phyloP scores from a whole-genome alignment of 202 grass and related monocot genomes.

The Dendrocalamus latiflorus region DNA sequence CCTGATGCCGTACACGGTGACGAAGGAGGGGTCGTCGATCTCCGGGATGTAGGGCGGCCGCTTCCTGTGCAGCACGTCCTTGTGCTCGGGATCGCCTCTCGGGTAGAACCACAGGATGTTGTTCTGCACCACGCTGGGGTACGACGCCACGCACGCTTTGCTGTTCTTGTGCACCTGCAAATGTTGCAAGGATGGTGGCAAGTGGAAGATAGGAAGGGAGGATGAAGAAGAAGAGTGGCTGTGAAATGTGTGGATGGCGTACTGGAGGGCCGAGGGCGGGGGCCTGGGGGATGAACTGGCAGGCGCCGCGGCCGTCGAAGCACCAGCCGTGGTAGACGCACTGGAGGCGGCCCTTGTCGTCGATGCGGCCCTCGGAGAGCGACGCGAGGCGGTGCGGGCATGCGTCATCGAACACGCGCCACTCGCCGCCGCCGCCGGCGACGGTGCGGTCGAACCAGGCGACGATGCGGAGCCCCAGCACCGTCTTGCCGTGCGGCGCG shows the following conservation, averaged over 20 bases:
- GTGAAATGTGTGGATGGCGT: not conserved
- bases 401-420: too few species aligned
- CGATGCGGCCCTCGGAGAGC: conserved; percentile 81
- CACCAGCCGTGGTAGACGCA: conserved; percentile 98
- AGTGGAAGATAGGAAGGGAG: not conserved
- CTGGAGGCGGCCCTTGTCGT: conserved; percentile 71
- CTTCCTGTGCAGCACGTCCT: conserved; percentile 53
- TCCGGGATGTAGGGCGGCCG: conserved; percentile 61
- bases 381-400: too few species aligned
- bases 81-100: conserved; percentile 44
- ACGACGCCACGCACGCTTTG: conserved; percentile 70
- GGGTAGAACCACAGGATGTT: conserved; percentile 91
- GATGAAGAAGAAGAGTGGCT: not conserved
- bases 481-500: too few species aligned
- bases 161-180: conserved; percentile 24
- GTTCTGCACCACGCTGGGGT: conserved; percentile 76
- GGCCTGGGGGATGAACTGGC: conserved; percentile 86
- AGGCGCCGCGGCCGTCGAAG: conserved; percentile 73
- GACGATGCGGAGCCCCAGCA: too few species aligned
- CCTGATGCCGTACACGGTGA: conserved; percentile 44
- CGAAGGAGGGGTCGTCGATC: conserved; percentile 73
- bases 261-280: conserved; percentile 58
- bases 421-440: too few species aligned
- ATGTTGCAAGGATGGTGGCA: not conserved
- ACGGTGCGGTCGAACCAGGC: too few species aligned